Percentiles rank a stretch among this genome's conserved stretches.
Conservation (phyloP, 2,329 filamentous ascomycete genomes). For the Trichoderma sp. region DNA sequence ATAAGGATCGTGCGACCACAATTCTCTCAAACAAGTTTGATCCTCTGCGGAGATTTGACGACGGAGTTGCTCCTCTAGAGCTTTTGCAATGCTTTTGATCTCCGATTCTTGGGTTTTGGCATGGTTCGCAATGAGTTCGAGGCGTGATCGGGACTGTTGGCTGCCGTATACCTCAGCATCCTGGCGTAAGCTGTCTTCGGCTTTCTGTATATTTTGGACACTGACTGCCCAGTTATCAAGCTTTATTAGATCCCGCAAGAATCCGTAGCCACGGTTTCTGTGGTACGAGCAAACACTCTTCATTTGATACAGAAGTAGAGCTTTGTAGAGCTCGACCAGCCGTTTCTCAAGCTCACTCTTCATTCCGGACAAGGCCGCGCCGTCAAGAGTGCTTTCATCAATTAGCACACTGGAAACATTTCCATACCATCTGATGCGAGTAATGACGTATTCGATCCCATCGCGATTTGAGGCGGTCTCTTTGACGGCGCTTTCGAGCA, state of each 20-base stretch:
- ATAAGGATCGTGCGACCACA: not conserved
- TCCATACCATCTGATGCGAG: conserved; percentile 41
- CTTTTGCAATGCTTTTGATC: not conserved
- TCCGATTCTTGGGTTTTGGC: not conserved
- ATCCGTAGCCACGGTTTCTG: conserved; percentile 28
- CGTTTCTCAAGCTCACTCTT: conserved; percentile 25
- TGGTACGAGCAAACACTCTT: conserved; percentile 40
- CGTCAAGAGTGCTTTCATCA: conserved; percentile 21
- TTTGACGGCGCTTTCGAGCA: not conserved
- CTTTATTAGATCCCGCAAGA: conserved; percentile 32
- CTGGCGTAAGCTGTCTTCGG: conserved; percentile 27
- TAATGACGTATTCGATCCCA: conserved; percentile 37
- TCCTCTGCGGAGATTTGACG: not conserved
- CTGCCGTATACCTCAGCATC: conserved; percentile 22
- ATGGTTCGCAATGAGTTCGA: not conserved
- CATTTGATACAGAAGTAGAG: conserved; percentile 41
- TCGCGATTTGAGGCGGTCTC: conserved; percentile 28
- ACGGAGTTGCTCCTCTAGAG: not conserved
- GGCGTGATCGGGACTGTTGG: not conserved
- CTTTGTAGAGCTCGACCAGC: conserved; percentile 38
- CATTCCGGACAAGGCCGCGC: conserved; percentile 16
- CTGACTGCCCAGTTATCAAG: conserved; percentile 36
- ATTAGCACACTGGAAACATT: conserved; percentile 32
- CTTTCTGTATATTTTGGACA: conserved; percentile 30
- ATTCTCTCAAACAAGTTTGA: not conserved